Percentiles rank a stretch among this genome's conserved stretches.
phyloP scores from a whole-genome alignment of 1,284 basidiomycete genomes.

The Prillingera fragicola region DNA sequence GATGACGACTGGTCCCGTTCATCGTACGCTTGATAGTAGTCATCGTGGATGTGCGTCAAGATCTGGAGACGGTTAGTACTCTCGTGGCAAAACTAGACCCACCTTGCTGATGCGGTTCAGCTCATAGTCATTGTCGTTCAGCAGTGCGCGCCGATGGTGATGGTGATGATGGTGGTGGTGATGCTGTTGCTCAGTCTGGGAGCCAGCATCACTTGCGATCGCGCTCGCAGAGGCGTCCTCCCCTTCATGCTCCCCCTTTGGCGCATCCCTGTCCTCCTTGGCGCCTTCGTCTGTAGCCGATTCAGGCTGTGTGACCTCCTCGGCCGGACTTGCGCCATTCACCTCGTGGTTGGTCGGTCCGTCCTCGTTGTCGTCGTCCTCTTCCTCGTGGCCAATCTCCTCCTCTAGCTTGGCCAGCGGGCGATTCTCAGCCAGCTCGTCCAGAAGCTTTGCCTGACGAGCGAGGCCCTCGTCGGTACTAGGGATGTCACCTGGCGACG shows the following conservation, averaged over 20 bases:
- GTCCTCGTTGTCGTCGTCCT: slow-evolving; percentile 9
- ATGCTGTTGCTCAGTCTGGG: slow-evolving; percentile 6
- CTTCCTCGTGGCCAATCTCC: slow-evolving; percentile 55
- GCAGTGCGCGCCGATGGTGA: slow-evolving; percentile 55
- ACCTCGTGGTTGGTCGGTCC: no score
- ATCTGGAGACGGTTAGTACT: slow-evolving; percentile 52
- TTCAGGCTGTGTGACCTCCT: no score
- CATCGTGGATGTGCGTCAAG: slow-evolving; percentile 66
- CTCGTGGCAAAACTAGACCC: slow-evolving; percentile 22
- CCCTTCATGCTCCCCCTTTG: slow-evolving; percentile 15
- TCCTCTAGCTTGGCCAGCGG: slow-evolving; percentile 85
- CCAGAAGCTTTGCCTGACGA: slow-evolving; percentile 60
- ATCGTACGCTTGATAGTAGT: slow-evolving; percentile 58
- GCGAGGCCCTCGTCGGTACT: slow-evolving; percentile 25
- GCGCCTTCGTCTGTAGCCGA: slow-evolving; percentile 31
- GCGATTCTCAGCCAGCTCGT: slow-evolving; percentile 76
- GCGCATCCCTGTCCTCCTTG: background rate
- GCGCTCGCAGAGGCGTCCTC: slow-evolving; percentile 12
- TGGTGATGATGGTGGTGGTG: slow-evolving; percentile 12
- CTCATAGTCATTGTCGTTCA: slow-evolving; percentile 86
- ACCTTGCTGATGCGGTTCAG: slow-evolving; percentile 69
- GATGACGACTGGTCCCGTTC: slow-evolving; percentile 4
- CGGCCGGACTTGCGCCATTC: no score
- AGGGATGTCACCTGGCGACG: slow-evolving; percentile 17
- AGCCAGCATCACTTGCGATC: slow-evolving; percentile 2